phyloP scores from a whole-genome alignment of 768 basidiomycete genomes.

The Russula ochroleuca region DNA sequence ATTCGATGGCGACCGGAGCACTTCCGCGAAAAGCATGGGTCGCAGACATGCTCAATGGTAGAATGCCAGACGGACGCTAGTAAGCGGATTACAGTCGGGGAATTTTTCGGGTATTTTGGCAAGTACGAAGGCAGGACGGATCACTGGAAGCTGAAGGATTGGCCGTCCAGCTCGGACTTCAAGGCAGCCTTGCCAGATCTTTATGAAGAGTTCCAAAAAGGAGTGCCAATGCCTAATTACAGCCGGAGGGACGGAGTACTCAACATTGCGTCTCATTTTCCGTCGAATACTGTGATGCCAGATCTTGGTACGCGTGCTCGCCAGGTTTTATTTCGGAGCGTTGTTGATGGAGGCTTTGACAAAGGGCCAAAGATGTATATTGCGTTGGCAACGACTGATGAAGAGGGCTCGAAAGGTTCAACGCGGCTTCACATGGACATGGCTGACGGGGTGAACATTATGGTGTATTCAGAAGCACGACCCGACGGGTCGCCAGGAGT shows the following conservation, averaged over 20 bases:
- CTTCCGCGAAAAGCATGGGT: conserved; percentile 65
- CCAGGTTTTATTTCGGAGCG: not conserved
- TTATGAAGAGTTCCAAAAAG: conserved; percentile 77
- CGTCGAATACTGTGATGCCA: conserved; percentile 68
- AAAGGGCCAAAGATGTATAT: conserved; percentile 58
- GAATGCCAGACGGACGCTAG: conserved; percentile 77
- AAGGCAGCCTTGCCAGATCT: conserved; percentile 76
- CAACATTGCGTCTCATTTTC: conserved; percentile 89
- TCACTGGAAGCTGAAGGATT: conserved; percentile 86
- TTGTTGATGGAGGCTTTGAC: conserved; percentile 6
- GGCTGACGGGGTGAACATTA: conserved; percentile 84
- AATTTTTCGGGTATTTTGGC: conserved; percentile 81
- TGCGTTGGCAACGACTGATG: conserved; percentile 63
- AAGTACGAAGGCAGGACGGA: conserved; percentile 52
- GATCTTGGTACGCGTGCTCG: conserved; percentile 59
- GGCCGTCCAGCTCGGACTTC: conserved; percentile 88
- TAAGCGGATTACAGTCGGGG: conserved; percentile 57
- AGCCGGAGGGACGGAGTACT: conserved; percentile 85
- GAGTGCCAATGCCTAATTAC: conserved; percentile 84
- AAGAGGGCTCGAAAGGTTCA: conserved; percentile 64
- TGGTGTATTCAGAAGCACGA: conserved; percentile 62
- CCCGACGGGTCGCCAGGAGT: conserved; percentile 64
- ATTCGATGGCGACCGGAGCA: conserved; percentile 79
- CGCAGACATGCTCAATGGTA: conserved; percentile 62
- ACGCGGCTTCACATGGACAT: conserved; percentile 90